Base-by-base conservation (phyloP, 805 yeast species). In the Candida verbasci region DNA sequence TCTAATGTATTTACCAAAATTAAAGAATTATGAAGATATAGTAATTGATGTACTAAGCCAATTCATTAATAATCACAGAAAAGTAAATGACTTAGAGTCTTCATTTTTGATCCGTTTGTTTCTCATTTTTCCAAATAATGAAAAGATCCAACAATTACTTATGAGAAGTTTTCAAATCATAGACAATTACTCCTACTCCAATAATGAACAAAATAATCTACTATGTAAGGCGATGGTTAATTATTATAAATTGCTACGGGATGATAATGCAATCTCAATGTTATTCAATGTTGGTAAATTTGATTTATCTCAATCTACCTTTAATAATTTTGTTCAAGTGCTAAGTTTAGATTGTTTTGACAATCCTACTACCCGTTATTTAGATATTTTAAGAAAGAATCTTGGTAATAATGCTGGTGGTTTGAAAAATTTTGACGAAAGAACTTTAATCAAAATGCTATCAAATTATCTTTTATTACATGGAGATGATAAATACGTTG, bases 381-480 rank as follows among this genome's bases (percentile, higher is more conserved):
- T 40, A 14, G 4, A 17, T 9, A 12, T 33, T 29, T 29, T 40
- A 40, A 16, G 29, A 27, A 8, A 27, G 26, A 24, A 12, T 30
- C 6, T 30, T 32, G 23, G 4, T 7, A 2, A 8, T 6, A 18
- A 27, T 21, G 6, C 14, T 9, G 18, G 15, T 15, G 17, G 6
- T 20, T 24, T 24, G 8, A 6, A 12, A 3, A 12, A 26, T 9
- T 28, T 31, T 8, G 18, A 18, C 17, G 29, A 42, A 15, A 2
- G n/a, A 12, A 37, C 24, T 8, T 23, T 25, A 10, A 41, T 46
- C 24, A 34, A 41, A 8, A 39, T 53, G 30, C 26, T 59, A 12
- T 39, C 45, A 14, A 52, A 50, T 29, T 41, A 40, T 31, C 35
- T 55, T n/a, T 18, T 17, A 3, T 39, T 53, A 4, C 51, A 45